Evolutionary conservation across 192 early-diverging fungal genomes (phyloP).

Genomic region (Spinellus fusiger): DNA sequence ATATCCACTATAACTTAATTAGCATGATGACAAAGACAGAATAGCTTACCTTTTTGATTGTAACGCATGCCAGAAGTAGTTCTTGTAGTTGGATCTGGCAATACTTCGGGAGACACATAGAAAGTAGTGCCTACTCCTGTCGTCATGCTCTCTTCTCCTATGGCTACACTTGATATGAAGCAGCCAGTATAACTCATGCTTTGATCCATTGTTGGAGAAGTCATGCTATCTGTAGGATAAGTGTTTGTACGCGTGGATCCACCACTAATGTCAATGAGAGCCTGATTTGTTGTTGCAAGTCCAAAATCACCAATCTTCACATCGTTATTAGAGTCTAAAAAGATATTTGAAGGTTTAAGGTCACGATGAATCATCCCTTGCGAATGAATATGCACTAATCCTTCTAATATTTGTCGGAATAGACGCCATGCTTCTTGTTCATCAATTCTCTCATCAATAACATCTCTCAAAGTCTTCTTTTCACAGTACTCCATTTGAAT

Average conservation of each 20-base stretch:
- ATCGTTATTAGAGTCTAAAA: constrained; percentile 59
- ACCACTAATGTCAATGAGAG: constrained; percentile 18
- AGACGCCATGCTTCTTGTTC: constrained; percentile 76
- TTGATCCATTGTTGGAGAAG: neutral
- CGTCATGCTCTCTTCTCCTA: constrained; percentile 59
- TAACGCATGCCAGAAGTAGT: constrained; percentile 46
- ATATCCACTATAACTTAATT: constrained; percentile 64
- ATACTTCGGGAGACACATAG: constrained; percentile 77
- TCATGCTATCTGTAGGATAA: neutral
- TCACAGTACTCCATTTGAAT: constrained; percentile 99
- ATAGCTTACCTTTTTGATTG: constrained; percentile 48
- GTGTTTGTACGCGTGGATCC: neutral
- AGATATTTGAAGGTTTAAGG: constrained; percentile 83
- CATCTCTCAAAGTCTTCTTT: constrained; percentile 79
- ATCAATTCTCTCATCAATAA: constrained; percentile 74
- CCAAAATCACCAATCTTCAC: constrained; percentile 75
- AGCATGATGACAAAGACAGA: neutral
- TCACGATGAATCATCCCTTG: constrained; percentile 88
- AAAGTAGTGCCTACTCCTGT: constrained; percentile 87
- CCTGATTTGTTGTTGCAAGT: constrained; percentile 52
- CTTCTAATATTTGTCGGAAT: constrained; percentile 89
- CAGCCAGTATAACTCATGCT: constrained; percentile 11
- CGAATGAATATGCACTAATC: constrained; percentile 81
- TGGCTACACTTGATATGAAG: constrained; percentile 17
- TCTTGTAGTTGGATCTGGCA: constrained; percentile 42